These are phyloP conservation scores for Fusarium pseudoanthophilum DNA, from an alignment of 2,329 filamentous ascomycete species.

Conservation along the genomic window DNA sequence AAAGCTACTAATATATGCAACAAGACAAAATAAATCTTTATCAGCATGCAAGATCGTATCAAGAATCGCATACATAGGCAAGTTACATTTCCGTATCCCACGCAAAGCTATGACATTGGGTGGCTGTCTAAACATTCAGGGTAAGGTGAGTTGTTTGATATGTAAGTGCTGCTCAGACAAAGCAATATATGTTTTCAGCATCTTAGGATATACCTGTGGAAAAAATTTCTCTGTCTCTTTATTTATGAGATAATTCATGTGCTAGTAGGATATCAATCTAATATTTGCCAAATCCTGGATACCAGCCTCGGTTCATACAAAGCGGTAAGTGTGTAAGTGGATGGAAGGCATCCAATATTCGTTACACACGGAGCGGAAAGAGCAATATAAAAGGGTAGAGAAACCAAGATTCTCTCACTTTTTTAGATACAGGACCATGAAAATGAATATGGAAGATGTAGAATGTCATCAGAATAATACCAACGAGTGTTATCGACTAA, in stretches of 20 bases:
- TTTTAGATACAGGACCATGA: not conserved
- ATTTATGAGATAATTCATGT: not conserved
- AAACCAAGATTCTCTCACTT: not conserved
- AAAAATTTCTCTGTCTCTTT: not conserved
- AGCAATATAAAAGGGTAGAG: not conserved
- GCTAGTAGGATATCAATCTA: not conserved
- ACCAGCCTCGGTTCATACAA: constrained; percentile 3
- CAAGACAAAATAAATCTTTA: not conserved
- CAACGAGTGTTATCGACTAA: not conserved
- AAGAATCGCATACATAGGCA: not conserved
- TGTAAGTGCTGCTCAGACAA: not conserved
- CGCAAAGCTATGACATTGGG: not conserved
- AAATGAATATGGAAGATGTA: not conserved
- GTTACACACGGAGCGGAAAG: not conserved
- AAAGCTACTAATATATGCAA: not conserved
- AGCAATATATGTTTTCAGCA: not conserved
- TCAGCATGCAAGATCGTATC: not conserved
- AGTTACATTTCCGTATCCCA: not conserved
- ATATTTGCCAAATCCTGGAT: not conserved
- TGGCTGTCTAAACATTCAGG: not conserved
- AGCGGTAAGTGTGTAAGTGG: constrained; percentile 17
- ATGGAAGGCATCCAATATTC: not conserved
- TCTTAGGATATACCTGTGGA: not conserved
- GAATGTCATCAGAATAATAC: not conserved
- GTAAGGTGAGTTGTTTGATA: not conserved